Evolutionary conservation across 1,284 basidiomycete species (phyloP).

Genomic region (Heliocybe sulcata): DNA sequence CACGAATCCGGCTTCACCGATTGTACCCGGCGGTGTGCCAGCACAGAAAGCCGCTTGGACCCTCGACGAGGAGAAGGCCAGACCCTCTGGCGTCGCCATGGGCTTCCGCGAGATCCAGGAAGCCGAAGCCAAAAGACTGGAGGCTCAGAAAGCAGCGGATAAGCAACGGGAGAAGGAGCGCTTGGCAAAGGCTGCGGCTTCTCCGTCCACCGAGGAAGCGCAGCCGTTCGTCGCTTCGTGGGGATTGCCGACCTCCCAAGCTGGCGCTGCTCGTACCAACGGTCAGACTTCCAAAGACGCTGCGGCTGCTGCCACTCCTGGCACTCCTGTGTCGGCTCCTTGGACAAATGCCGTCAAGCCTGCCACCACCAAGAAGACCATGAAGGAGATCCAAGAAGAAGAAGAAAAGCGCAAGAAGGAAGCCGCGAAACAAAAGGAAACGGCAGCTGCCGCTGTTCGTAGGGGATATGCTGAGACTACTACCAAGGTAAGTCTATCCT

Average conservation of each 20-base stretch:
- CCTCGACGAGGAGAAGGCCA: slow-evolving; percentile 51
- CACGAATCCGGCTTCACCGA: slow-evolving; percentile 19
- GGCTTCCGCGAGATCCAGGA: slow-evolving; percentile 95
- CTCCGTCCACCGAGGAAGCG: slow-evolving; percentile 39
- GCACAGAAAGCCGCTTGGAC: slow-evolving; percentile 53
- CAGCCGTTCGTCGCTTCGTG: slow-evolving; percentile 65
- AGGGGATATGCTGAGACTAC: slow-evolving; percentile 79
- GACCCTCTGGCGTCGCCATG: slow-evolving; percentile 36
- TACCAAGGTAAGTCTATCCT: slow-evolving; percentile 45
- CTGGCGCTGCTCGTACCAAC: slow-evolving; percentile 41
- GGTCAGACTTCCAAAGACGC: slow-evolving; percentile 22
- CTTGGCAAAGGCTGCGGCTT: slow-evolving; percentile 34
- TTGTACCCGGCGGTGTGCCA: slow-evolving; percentile 19
- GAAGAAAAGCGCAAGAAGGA: slow-evolving; percentile 81
- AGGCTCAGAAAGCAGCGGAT: slow-evolving; percentile 65
- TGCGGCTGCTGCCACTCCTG: slow-evolving; percentile 24
- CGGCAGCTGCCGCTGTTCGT: slow-evolving; percentile 47
- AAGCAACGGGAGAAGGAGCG: slow-evolving; percentile 42
- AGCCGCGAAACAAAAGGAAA: slow-evolving; percentile 50
- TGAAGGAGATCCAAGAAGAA: slow-evolving; percentile 99
- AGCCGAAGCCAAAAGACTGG: slow-evolving; percentile 78
- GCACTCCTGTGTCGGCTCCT: slow-evolving; percentile 32
- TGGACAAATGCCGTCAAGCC: slow-evolving; percentile 60
- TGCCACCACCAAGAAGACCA: slow-evolving; percentile 74
- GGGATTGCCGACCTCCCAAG: slow-evolving; percentile 73